These are phyloP conservation scores for Vicia sativa DNA, from an alignment of 306 rosid species.

Conservation along the genomic window DNA sequence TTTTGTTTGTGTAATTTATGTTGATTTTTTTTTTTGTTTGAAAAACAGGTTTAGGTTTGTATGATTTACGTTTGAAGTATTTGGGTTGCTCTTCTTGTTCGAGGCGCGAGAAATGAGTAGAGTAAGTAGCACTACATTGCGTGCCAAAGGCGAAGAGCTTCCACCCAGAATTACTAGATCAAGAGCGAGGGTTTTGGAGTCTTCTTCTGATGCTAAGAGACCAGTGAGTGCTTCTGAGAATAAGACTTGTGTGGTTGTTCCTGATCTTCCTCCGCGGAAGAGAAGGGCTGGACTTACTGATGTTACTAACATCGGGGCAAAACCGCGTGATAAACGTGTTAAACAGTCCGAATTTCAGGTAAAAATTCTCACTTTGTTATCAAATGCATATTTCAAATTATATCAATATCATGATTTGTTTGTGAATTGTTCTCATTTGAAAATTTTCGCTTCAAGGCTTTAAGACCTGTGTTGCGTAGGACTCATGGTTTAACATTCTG, in stretches of 20 bases:
- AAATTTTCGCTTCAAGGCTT: background rate
- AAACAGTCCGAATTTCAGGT: slow-evolving; percentile 59
- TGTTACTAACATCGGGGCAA: slow-evolving; percentile 53
- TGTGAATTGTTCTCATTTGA: too few relatives aligned
- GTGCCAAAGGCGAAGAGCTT: slow-evolving; percentile 58
- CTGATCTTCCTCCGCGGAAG: slow-evolving; percentile 56
- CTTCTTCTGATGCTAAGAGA: slow-evolving; percentile 39
- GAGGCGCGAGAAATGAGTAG: slow-evolving; percentile 64
- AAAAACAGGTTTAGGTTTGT: slow-evolving; percentile 53
- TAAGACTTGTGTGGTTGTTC: slow-evolving; percentile 39
- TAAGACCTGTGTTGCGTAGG: background rate
- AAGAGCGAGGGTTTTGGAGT: slow-evolving; percentile 64
- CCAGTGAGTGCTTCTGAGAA: slow-evolving; percentile 47
- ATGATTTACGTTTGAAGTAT: slow-evolving; percentile 39
- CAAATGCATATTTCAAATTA: background rate
- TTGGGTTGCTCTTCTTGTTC: slow-evolving; percentile 48
- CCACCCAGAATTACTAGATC: slow-evolving; percentile 75
- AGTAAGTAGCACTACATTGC: slow-evolving; percentile 38
- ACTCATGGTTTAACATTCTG: too few relatives aligned
- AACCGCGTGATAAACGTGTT: slow-evolving; percentile 24
- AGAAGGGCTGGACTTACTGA: slow-evolving; percentile 74
- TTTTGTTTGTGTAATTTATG: slow-evolving; percentile 30
- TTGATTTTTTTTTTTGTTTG: slow-evolving; percentile 32
- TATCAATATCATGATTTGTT: background rate
- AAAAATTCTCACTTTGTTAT: background rate